Base-by-base conservation (phyloP, 2,329 filamentous ascomycete genomes). In the Elsinoe australis region DNA sequence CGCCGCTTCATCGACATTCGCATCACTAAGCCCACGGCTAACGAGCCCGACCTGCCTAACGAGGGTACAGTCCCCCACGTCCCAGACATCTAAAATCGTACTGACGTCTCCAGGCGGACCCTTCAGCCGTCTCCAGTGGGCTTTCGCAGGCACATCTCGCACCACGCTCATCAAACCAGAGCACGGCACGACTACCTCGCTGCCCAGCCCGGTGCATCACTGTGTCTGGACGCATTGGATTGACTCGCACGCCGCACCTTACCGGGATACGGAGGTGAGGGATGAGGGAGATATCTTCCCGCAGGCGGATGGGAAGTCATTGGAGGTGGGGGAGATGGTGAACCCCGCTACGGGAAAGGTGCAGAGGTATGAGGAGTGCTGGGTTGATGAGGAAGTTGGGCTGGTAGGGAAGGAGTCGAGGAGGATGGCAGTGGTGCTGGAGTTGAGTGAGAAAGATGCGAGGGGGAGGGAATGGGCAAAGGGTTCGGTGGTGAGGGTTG, bases 361-460 rank as follows among this genome's bases (percentile, higher is more conserved):
- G 31, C 71, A 71, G 7, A 64, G 65, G 1, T 87, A 88, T 54
- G 81, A 85, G 59, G 83, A 87, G 61, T 59, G 83, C 2, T 86
- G 82, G 82, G 61, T 65, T 1, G 75, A 79, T 33, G 61, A 67
- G 2, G 59, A 64, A 2, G 65, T 63, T 0, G 57, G 59, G 1
- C n/a, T 24, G 5, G 17, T 42, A 1, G 50, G 39, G 2, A 39
- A 39, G 17, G 32, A 29, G n/a, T 15, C 18, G 32, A 22, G 33
- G 21, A 26, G 15, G 33, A 29, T 33, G 41, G 24, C 51, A 18
- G 54, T 51, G 15, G 8, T 64, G 56, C 19, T 48, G 52, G 3
- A 60, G 58, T 38, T 51, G 62, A 1, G 72, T 78, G 15, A 58
- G 78, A 39, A 57, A 61, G 51, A 58, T 70, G 62, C 69, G 6